Evolutionary conservation across 306 rosid genomes (phyloP).

Genomic region (Vigna radiata): DNA sequence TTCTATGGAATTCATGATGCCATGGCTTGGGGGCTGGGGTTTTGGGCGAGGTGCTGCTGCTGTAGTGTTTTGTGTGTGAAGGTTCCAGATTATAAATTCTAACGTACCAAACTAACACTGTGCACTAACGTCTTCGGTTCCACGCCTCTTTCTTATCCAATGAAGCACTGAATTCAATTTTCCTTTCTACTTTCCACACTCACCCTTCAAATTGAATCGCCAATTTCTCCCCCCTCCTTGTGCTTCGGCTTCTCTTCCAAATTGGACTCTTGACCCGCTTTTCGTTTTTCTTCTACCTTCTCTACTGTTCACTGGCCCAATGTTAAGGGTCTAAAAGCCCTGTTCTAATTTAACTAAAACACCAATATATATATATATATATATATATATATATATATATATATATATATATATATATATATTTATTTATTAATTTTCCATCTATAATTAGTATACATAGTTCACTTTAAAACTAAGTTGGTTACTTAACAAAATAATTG

Average conservation of each 20-base stretch:
- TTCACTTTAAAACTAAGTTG: too few relatives aligned
- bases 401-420: too few relatives aligned
- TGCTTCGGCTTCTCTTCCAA: constrained; percentile 11
- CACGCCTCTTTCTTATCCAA: background rate
- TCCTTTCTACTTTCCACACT: background rate
- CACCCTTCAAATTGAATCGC: constrained; percentile 27
- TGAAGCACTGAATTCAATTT: constrained; percentile 28
- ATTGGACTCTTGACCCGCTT: constrained; percentile 7
- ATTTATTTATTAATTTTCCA: too few relatives aligned
- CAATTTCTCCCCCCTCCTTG: constrained; percentile 19
- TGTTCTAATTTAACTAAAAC: background rate
- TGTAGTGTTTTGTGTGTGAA: background rate
- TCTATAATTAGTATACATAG: too few relatives aligned
- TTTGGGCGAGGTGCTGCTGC: background rate
- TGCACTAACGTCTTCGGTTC: constrained; percentile 36
- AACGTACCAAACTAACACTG: constrained; percentile 24
- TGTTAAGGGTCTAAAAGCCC: background rate
- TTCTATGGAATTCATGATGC: background rate
- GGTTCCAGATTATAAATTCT: background rate
- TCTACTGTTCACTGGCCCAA: background rate
- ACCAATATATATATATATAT: too few relatives aligned
- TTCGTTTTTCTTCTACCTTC: background rate
- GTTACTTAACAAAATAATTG: too few relatives aligned
- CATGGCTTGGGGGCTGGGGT: background rate
- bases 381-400: too few relatives aligned